Conservation (phyloP, 2,329 filamentous ascomycete species). For the Diaporthe sp. region DNA sequence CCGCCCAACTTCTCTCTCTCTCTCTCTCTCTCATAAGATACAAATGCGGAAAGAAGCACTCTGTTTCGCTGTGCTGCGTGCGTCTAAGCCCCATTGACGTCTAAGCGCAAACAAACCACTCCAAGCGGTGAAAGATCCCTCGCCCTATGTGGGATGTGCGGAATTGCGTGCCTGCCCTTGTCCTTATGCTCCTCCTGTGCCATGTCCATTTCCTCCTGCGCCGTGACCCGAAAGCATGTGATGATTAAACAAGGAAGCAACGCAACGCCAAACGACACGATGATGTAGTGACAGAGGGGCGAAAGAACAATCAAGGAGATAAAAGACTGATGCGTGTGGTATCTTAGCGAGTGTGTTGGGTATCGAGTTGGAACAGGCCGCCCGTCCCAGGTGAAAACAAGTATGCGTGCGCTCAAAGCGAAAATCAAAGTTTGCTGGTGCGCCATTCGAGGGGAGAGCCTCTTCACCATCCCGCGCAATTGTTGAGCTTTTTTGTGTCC, state of each 20-base stretch:
- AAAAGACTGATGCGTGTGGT: conserved; percentile 22
- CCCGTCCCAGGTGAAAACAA: conserved; percentile 22
- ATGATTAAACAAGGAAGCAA: background rate
- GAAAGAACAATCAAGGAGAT: background rate
- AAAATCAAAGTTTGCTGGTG: conserved; percentile 2
- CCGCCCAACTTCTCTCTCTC: background rate
- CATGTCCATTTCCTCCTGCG: conserved; percentile 20
- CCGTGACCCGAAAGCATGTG: conserved; percentile 6
- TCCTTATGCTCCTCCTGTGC: conserved; percentile 5
- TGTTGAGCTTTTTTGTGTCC: background rate
- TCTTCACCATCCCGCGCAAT: background rate
- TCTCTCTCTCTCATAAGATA: background rate
- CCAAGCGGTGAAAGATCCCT: background rate
- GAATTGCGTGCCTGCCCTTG: conserved; percentile 10
- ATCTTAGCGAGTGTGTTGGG: conserved; percentile 38
- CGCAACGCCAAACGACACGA: conserved; percentile 29
- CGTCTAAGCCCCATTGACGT: conserved; percentile 19
- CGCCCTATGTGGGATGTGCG: background rate
- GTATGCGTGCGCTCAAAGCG: conserved; percentile 32
- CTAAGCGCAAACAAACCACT: conserved; percentile 13
- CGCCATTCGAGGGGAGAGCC: background rate
- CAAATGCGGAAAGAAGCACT: conserved; percentile 4
- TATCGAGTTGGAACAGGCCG: conserved; percentile 30
- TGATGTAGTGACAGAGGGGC: conserved; percentile 7
- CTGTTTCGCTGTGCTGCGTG: conserved; percentile 23